These are phyloP conservation scores for Solanum hybrid DNA, from an alignment of 305 asterid species.

Conservation along the genomic window DNA sequence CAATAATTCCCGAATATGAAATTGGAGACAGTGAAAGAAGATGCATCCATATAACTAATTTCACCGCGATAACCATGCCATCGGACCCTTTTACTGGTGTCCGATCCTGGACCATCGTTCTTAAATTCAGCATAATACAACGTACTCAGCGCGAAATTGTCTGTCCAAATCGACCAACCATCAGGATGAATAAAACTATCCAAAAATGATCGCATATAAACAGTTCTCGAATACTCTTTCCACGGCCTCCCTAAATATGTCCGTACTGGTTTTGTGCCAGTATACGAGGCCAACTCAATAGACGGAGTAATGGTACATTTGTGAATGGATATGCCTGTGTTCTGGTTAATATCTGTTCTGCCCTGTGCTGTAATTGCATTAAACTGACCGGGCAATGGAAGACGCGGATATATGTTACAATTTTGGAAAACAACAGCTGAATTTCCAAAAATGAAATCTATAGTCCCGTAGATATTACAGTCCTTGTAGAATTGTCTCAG, in stretches of 20 bases:
- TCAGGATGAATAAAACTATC: constrained; percentile 35
- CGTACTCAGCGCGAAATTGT: constrained; percentile 46
- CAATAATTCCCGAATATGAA: constrained; percentile 49
- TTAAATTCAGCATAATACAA: constrained; percentile 56
- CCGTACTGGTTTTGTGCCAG: neutral
- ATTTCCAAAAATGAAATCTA: constrained; percentile 77
- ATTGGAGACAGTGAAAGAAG: constrained; percentile 35
- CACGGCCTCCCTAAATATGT: constrained; percentile 69
- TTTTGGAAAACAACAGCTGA: constrained; percentile 50
- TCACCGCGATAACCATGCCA: constrained; percentile 54
- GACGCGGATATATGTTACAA: constrained; percentile 50
- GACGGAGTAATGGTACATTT: constrained; percentile 46
- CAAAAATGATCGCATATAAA: constrained; percentile 40
- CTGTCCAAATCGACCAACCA: constrained; percentile 68
- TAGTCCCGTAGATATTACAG: constrained; percentile 60
- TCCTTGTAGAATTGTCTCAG: constrained; percentile 50
- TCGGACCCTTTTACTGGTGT: constrained; percentile 36
- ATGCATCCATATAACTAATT: constrained; percentile 34
- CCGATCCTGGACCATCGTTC: constrained; percentile 58
- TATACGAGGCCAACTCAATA: constrained; percentile 31
- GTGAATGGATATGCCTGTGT: constrained; percentile 61
- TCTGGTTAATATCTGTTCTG: constrained; percentile 51
- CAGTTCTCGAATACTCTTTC: constrained; percentile 55
- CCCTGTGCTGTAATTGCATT: constrained; percentile 74
- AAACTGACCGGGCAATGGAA: constrained; percentile 49